Evolutionary conservation across 78 protist species (phyloP).

Genomic region (Dictyostelium capitatum): DNA sequence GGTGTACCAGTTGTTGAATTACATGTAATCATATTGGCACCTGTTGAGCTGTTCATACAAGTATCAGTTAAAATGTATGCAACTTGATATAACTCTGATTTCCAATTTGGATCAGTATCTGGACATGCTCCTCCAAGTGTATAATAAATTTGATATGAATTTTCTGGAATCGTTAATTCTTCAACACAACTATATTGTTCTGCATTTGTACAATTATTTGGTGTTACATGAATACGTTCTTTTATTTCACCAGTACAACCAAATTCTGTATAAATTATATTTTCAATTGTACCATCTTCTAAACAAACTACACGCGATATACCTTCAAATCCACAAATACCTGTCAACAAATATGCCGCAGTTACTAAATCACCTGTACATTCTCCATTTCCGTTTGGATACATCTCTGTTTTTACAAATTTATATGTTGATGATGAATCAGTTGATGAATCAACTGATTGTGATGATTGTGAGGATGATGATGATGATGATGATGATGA

Average conservation of each 20-base stretch:
- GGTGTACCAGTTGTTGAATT: not conserved
- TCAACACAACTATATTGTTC: not conserved
- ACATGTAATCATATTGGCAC: not conserved
- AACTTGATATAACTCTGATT: not conserved
- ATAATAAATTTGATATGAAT: not conserved
- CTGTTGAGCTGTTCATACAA: not conserved
- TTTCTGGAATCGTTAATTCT: not conserved
- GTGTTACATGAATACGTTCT: not conserved
- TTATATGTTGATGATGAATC: not conserved
- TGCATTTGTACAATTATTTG: not conserved
- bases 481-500: too few relatives aligned
- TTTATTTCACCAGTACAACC: not conserved
- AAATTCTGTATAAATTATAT: not conserved
- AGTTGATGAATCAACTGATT: too few relatives aligned
- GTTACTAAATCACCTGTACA: not conserved
- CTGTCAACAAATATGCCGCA: not conserved
- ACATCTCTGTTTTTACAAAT: not conserved
- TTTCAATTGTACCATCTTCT: not conserved
- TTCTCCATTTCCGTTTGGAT: not conserved
- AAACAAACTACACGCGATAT: not conserved
- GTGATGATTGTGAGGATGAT: not conserved
- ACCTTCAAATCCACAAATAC: conserved; percentile 10
- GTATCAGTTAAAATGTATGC: not conserved
- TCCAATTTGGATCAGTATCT: not conserved
- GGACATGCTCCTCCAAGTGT: not conserved